These are phyloP conservation scores for Casuarina glauca DNA, from an alignment of 306 rosid species.

Conservation along the genomic window DNA sequence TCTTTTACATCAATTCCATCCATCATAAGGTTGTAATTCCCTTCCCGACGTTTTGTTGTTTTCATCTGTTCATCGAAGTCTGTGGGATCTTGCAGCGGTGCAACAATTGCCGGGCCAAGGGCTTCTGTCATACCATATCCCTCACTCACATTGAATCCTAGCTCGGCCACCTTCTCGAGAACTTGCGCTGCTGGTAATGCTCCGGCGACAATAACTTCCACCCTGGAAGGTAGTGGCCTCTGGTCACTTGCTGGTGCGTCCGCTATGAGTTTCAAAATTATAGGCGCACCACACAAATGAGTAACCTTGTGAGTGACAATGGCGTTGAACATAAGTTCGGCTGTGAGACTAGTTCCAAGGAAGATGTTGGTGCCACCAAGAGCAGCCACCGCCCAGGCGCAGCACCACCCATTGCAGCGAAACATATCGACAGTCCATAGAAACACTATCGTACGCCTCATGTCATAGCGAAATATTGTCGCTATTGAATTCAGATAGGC, in stretches of 20 bases:
- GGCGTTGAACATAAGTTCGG: conserved; percentile 48
- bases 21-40: conserved; percentile 33
- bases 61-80: conserved; percentile 17
- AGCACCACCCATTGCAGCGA: conserved; percentile 93
- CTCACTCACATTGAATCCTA: conserved; percentile 66
- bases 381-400: conserved; percentile 70
- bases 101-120: conserved; percentile 59
- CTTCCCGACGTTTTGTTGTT: conserved; percentile 27
- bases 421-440: conserved; percentile 98
- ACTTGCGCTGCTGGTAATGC: conserved; percentile 53
- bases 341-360: conserved; percentile 40
- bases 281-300: conserved; percentile 73
- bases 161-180: conserved; percentile 37
- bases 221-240: conserved; percentile 39
- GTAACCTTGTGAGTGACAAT: conserved; percentile 58
- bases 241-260: conserved; percentile 24
- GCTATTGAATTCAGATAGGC: conserved; percentile 69
- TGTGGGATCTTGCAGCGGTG: conserved; percentile 25
- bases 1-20: conserved; percentile 73
- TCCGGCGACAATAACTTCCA: conserved; percentile 69
- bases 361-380: conserved; percentile 80
- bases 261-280: conserved; percentile 54
- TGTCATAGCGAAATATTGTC: conserved; percentile 38
- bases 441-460: conserved; percentile 55
- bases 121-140: conserved; percentile 97